Conservation (phyloP, 306 rosid genomes). For the Lablab purpureus region DNA sequence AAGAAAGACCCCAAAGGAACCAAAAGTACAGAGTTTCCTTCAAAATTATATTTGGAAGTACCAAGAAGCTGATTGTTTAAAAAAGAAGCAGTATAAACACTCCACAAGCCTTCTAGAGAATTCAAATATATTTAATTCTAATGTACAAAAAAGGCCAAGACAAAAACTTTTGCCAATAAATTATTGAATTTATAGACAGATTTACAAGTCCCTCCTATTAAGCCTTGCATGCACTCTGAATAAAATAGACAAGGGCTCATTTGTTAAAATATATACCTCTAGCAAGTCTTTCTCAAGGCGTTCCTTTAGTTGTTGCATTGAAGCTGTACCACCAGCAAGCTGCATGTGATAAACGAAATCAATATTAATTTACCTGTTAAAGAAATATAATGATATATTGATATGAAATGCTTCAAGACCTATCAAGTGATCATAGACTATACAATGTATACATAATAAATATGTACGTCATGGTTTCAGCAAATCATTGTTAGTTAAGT, state of each 20-base stretch:
- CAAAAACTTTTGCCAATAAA: neutral
- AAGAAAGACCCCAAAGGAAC: constrained; percentile 11
- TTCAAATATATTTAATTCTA: neutral
- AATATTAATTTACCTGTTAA: constrained; percentile 14
- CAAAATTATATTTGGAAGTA: constrained; percentile 5
- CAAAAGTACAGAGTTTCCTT: neutral
- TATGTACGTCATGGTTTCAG: constrained; percentile 23
- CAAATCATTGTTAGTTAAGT: constrained; percentile 15
- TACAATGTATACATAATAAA: constrained; percentile 2
- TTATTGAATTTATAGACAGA: neutral
- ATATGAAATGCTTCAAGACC: constrained; percentile 30
- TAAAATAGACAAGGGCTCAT: neutral
- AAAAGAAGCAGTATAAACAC: neutral
- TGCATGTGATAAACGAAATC: constrained; percentile 52
- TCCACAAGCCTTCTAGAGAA: neutral
- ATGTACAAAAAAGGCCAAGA: constrained; percentile 5
- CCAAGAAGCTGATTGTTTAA: neutral
- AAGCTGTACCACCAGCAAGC: constrained; percentile 99
- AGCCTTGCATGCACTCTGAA: neutral
- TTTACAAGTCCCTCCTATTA: neutral
- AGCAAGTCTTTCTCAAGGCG: constrained; percentile 97
- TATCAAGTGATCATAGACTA: constrained; percentile 13
- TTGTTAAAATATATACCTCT: constrained; percentile 69
- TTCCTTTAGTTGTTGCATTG: constrained; percentile 98
- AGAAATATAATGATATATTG: neutral